Percentiles rank a stretch among this genome's conserved stretches.
Evolutionary conservation across 116 monocot species (phyloP).

Genomic region (Posidonia oceanica): DNA sequence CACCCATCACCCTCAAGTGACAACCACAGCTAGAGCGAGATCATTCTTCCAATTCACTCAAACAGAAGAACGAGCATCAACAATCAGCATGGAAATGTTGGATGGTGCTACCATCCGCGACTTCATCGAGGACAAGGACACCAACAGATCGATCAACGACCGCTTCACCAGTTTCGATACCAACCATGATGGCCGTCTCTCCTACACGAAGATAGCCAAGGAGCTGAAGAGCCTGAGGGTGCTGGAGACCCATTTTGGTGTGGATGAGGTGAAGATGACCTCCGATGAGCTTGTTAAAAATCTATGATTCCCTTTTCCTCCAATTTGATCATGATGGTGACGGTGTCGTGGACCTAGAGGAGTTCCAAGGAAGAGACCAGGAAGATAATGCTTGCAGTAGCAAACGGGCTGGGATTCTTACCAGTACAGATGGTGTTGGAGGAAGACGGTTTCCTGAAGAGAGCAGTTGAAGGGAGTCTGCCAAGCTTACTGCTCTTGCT

Average conservation of each 20-base stretch:
- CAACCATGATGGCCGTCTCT: conserved; percentile 27
- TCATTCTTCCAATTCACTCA: no score
- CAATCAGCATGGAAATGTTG: conserved; percentile 9
- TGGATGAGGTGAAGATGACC: conserved; percentile 26
- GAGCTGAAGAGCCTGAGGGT: conserved; percentile 31
- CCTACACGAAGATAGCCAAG: conserved; percentile 22
- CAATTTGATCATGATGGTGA: conserved; percentile 44
- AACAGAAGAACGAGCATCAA: no score
- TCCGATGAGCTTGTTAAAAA: not conserved
- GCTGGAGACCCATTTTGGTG: conserved; percentile 28
- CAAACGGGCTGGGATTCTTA: conserved; percentile 43
- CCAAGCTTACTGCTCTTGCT: not conserved
- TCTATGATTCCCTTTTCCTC: conserved; percentile 18
- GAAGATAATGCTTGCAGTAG: conserved; percentile 53
- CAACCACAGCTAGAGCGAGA: no score
- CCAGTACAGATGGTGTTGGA: conserved; percentile 71
- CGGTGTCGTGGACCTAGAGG: conserved; percentile 40
- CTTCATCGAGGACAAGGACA: conserved; percentile 35
- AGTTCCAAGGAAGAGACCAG: conserved; percentile 36
- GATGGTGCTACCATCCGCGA: conserved; percentile 23
- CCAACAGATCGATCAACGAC: conserved; percentile 24
- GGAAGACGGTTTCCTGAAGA: conserved; percentile 15
- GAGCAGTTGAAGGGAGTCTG: conserved; percentile 16
- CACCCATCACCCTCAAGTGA: no score
- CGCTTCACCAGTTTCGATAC: conserved; percentile 28